These are phyloP conservation scores for Fusarium papillatum DNA, from an alignment of 2,329 filamentous ascomycete genomes.

Conservation along the genomic window DNA sequence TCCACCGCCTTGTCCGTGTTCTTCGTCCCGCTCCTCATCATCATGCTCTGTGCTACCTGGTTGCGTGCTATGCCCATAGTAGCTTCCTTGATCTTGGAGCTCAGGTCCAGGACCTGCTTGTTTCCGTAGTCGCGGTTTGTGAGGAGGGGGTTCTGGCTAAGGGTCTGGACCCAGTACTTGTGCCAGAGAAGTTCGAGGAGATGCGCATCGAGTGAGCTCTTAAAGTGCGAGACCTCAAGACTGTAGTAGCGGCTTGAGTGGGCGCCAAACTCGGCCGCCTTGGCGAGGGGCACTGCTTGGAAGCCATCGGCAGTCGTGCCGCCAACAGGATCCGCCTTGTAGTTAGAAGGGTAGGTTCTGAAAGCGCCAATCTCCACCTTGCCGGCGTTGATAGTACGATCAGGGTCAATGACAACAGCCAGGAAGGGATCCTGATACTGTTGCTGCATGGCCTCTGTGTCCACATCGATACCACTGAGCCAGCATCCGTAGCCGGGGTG, in stretches of 20 bases:
- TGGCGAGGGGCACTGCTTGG: constrained; percentile 88
- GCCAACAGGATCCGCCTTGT: constrained; percentile 63
- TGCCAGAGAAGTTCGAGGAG: constrained; percentile 95
- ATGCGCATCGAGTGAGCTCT: constrained; percentile 89
- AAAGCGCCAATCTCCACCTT: constrained; percentile 99
- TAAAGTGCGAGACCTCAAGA: constrained; percentile 93
- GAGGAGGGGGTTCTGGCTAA: constrained; percentile 90
- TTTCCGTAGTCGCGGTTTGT: constrained; percentile 94
- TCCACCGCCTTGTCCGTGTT: constrained; percentile 63
- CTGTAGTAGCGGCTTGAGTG: constrained; percentile 93
- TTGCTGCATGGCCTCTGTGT: constrained; percentile 89
- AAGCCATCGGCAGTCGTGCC: constrained; percentile 65
- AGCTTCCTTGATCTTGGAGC: constrained; percentile 82
- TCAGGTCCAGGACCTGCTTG: constrained; percentile 92
- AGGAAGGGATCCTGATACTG: constrained; percentile 90
- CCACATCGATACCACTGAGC: constrained; percentile 96
- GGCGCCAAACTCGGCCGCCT: constrained; percentile 95
- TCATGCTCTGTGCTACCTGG: constrained; percentile 43
- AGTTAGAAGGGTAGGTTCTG: constrained; percentile 85
- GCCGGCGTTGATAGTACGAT: constrained; percentile 93
- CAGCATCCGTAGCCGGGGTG: constrained; percentile 99
- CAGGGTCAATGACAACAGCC: constrained; percentile 95
- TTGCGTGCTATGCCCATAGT: constrained; percentile 50
- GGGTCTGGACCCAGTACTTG: constrained; percentile 98
- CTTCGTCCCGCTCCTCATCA: constrained; percentile 41